Conservation (phyloP, 257 asterid species). For the Solanum ossicruentum region DNA sequence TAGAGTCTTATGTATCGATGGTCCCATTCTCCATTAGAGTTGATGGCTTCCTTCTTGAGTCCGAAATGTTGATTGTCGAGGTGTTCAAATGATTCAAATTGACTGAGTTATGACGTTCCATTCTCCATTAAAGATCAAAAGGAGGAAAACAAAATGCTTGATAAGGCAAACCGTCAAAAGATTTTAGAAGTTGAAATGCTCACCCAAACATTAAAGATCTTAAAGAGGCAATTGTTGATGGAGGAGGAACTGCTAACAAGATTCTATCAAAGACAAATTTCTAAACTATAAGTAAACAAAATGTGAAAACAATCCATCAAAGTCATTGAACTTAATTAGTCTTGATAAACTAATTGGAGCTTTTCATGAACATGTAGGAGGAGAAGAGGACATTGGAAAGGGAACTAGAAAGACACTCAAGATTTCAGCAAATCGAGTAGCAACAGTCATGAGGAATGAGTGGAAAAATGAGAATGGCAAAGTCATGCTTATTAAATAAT, state of each 20-base stretch:
- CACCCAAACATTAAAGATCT: conserved; percentile 66
- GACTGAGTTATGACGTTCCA: too few species aligned
- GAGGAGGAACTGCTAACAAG: conserved; percentile 72
- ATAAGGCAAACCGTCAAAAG: conserved; percentile 62
- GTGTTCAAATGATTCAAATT: too few species aligned
- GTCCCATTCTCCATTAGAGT: too few species aligned
- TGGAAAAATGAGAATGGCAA: conserved; percentile 89
- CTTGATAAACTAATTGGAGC: not conserved
- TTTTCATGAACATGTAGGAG: conserved; percentile 34
- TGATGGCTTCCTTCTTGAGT: too few species aligned
- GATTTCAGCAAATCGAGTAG: conserved; percentile 75
- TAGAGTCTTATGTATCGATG: too few species aligned
- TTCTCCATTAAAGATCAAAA: not conserved
- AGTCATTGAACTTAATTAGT: not conserved
- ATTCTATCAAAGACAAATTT: conserved; percentile 53
- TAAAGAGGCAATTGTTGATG: conserved; percentile 79
- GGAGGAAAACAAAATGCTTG: conserved; percentile 83
- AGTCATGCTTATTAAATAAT: conserved; percentile 90
- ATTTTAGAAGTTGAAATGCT: conserved; percentile 73
- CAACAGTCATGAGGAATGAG: conserved; percentile 70
- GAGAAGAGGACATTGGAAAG: conserved; percentile 83
- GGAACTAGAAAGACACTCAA: conserved; percentile 66
- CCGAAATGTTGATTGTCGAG: too few species aligned
- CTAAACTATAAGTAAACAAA: conserved; percentile 46
- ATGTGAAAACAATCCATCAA: not conserved